phyloP scores from a whole-genome alignment of 208 protist species.

The Trichomonas tenax region DNA sequence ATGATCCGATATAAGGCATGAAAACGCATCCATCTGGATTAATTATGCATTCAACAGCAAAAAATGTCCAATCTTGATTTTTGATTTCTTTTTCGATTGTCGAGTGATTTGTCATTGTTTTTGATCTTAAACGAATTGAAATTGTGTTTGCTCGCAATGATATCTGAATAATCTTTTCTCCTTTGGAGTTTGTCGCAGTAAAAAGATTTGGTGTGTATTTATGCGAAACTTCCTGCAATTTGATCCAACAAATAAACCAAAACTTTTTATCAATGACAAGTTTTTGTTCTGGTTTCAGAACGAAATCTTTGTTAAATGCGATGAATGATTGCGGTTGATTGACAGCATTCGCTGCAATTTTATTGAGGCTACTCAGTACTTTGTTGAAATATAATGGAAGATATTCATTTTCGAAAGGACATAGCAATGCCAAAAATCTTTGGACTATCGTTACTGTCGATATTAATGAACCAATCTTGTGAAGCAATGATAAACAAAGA shows the following conservation, averaged over 20 bases:
- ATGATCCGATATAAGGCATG: background rate
- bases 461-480: background rate
- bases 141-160: background rate
- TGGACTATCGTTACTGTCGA: background rate
- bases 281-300: background rate
- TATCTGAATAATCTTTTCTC: background rate
- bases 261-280: background rate
- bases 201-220: background rate
- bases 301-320: background rate
- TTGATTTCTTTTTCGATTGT: background rate
- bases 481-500: background rate
- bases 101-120: background rate
- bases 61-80: background rate
- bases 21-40: background rate
- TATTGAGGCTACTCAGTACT: background rate
- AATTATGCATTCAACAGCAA: background rate
- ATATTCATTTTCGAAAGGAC: background rate
- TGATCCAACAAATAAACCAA: background rate
- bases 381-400: background rate
- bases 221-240: background rate
- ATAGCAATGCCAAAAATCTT: background rate
- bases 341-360: background rate
- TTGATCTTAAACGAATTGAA: background rate
- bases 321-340: background rate
- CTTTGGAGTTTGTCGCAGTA: background rate